phyloP scores from a whole-genome alignment of 768 basidiomycete genomes.

The Agrocybe praecox region DNA sequence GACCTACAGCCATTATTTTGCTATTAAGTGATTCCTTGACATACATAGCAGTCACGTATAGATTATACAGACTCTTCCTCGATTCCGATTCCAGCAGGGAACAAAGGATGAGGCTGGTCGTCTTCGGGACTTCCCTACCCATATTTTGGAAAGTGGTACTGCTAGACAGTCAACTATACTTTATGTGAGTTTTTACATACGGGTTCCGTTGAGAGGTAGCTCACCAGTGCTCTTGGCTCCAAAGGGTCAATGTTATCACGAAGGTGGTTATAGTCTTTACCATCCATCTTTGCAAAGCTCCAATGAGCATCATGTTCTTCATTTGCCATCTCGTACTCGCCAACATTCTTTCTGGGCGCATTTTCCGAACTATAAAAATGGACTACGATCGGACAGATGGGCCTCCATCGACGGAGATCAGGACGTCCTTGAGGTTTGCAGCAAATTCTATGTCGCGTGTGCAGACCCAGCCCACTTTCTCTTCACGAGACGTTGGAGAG shows the following conservation, averaged over 20 bases:
- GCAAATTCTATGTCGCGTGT: not conserved
- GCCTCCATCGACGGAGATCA: not conserved
- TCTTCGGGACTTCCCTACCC: conserved; percentile 12
- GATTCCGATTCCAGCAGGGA: not conserved
- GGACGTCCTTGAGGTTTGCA: not conserved
- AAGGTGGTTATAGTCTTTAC: conserved; percentile 5
- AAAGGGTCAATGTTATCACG: conserved; percentile 7
- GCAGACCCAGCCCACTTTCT: not conserved
- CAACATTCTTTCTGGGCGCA: conserved; percentile 4
- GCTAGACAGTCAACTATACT: conserved; percentile 15
- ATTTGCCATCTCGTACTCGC: conserved; percentile 14
- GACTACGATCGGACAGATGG: not conserved
- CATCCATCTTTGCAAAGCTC: not conserved
- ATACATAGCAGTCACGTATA: conserved; percentile 10
- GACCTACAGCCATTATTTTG: conserved; percentile 1
- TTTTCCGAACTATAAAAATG: conserved; percentile 8
- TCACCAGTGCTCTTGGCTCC: no score
- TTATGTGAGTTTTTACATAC: no score
- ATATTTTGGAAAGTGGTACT: conserved; percentile 11
- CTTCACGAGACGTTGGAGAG: not conserved
- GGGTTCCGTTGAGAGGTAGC: no score
- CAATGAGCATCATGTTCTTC: conserved; percentile 7
- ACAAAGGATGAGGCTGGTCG: conserved; percentile 1
- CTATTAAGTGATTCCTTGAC: conserved; percentile 4
- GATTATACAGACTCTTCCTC: conserved; percentile 9